Evolutionary conservation across 176 grass and related monocot genomes (phyloP).

Genomic region (Oryza brachyantha): DNA sequence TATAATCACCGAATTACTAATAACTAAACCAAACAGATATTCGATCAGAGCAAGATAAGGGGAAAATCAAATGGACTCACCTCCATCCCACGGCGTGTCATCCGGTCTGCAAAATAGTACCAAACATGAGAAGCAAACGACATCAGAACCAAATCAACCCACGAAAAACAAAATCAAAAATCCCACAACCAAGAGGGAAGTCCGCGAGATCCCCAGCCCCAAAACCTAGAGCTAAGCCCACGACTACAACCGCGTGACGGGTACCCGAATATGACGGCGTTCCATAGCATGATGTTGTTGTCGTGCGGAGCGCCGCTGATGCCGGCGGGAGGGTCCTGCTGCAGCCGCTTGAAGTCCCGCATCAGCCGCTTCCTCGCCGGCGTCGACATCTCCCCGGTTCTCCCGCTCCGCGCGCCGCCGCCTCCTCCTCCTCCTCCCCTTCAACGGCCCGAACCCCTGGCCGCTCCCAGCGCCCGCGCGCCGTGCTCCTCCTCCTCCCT

Average conservation of each 20-base stretch:
- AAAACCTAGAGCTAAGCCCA: not conserved
- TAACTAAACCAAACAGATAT: not conserved
- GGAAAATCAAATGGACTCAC: slow-evolving; percentile 43
- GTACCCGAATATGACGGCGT: slow-evolving; percentile 92
- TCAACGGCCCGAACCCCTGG: not conserved
- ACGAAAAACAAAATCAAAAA: not conserved
- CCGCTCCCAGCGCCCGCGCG: not conserved
- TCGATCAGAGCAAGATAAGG: not conserved
- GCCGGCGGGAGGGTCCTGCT: slow-evolving; percentile 89
- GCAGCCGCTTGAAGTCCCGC: slow-evolving; percentile 91
- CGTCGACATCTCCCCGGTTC: slow-evolving; percentile 65
- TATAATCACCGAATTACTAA: not conserved
- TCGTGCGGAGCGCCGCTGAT: slow-evolving; percentile 95
- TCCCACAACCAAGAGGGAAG: not conserved
- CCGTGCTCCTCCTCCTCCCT: not conserved
- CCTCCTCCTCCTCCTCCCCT: not conserved
- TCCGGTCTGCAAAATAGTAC: slow-evolving; percentile 63
- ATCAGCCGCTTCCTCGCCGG: slow-evolving; percentile 95
- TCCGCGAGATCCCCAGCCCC: slow-evolving; percentile 9
- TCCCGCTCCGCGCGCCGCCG: not conserved
- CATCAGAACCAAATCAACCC: not conserved
- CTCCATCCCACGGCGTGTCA: slow-evolving; percentile 91
- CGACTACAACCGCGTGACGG: not conserved
- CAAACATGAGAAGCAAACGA: not conserved
- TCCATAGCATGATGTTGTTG: slow-evolving; percentile 96